phyloP scores from a whole-genome alignment of 1,284 basidiomycete genomes.

The Mycosarcoma mackinlayi region DNA sequence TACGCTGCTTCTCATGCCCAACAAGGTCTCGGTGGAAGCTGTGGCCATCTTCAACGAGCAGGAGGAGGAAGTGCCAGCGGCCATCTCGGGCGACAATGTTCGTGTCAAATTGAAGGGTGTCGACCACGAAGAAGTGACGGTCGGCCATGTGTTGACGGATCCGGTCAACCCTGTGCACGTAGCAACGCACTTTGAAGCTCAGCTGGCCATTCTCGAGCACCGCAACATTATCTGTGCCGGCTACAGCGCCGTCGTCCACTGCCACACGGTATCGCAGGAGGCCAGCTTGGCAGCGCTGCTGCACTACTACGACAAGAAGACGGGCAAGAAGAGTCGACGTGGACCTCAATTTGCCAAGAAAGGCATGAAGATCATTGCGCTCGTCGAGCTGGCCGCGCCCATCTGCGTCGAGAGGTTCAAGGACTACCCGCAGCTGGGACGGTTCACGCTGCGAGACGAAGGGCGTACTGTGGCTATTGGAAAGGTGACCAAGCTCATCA shows the following conservation, averaged over 20 bases:
- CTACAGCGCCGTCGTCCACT: constrained; percentile 67
- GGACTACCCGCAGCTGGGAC: constrained; percentile 66
- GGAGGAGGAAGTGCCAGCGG: constrained; percentile 67
- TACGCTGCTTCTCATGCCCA: constrained; percentile 63
- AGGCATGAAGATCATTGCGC: constrained; percentile 68
- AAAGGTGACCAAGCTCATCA: constrained; percentile 65
- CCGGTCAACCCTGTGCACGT: constrained; percentile 62
- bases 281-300: constrained; percentile 58
- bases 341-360: constrained; percentile 65
- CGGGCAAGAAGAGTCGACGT: constrained; percentile 66
- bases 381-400: constrained; percentile 63
- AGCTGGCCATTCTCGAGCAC: constrained; percentile 67
- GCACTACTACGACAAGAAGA: constrained; percentile 69
- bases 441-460: constrained; percentile 67
- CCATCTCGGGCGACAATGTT: constrained; percentile 68
- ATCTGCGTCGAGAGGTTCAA: constrained; percentile 65
- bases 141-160: constrained; percentile 65
- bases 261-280: constrained; percentile 65
- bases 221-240: constrained; percentile 67
- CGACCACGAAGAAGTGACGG: constrained; percentile 63
- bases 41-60: constrained; percentile 64
- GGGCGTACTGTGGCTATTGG: constrained; percentile 66
- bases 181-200: constrained; percentile 66
- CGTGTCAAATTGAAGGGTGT: constrained; percentile 67
- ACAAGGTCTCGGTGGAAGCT: constrained; percentile 61